phyloP scores from a whole-genome alignment of 352 stramenopile species.

The Nothophytophthora sp. region DNA sequence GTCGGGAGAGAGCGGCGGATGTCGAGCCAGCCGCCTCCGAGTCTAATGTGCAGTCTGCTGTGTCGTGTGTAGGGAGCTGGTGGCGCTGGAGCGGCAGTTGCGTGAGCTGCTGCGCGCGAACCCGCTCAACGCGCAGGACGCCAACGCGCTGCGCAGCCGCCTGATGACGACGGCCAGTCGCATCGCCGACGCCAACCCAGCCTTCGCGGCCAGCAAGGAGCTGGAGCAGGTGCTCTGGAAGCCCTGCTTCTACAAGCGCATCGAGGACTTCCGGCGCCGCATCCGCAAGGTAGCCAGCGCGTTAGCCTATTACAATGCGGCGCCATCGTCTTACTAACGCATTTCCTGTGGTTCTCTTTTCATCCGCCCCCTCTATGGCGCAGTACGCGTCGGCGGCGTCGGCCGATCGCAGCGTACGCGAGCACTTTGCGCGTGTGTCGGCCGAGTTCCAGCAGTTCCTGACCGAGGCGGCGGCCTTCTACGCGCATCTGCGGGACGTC shows the following conservation, averaged over 20 bases:
- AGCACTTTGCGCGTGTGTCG: slow-evolving; percentile 79
- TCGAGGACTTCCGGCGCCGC: slow-evolving; percentile 86
- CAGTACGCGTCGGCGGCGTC: slow-evolving; percentile 69
- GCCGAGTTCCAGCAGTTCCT: slow-evolving; percentile 79
- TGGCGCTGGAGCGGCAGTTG: slow-evolving; percentile 70
- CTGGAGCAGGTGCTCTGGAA: slow-evolving; percentile 89
- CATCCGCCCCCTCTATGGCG: background rate
- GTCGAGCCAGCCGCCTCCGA: too few species aligned
- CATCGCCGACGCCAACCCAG: slow-evolving; percentile 43
- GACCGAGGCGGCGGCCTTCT: slow-evolving; percentile 61
- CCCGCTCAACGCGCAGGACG: slow-evolving; percentile 58
- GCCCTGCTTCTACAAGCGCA: slow-evolving; percentile 92
- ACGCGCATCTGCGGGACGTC: slow-evolving; percentile 61
- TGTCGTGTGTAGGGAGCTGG: slow-evolving; percentile 66
- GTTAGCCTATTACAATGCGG: too few species aligned
- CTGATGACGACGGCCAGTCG: slow-evolving; percentile 55
- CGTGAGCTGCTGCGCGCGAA: slow-evolving; percentile 70
- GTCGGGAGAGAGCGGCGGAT: too few species aligned
- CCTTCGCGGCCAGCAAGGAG: slow-evolving; percentile 66
- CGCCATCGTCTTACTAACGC: too few species aligned
- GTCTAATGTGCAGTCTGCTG: too few species aligned
- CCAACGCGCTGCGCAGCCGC: slow-evolving; percentile 55
- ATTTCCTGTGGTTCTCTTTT: too few species aligned
- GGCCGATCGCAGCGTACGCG: slow-evolving; percentile 64
- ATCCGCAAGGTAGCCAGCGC: slow-evolving; percentile 88